Evolutionary conservation across 2,329 filamentous ascomycete species (phyloP), one percentile per base, ranked within the genome.

Genomic region (Monilinia aucupariae): DNA sequence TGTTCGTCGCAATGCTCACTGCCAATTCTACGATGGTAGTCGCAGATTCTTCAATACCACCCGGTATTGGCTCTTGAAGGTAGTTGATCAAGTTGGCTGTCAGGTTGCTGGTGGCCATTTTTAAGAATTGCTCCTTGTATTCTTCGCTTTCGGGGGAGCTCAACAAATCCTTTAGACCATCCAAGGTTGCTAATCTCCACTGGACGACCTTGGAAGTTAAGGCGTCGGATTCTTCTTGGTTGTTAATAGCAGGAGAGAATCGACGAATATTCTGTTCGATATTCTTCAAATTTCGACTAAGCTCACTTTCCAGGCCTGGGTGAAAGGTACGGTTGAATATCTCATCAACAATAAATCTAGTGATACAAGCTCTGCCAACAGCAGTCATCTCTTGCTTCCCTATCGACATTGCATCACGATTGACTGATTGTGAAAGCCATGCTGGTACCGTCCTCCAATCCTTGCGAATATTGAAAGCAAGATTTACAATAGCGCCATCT

Each of bases 381-480:
- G 92, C 92, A 8, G 92, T 97, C 94, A 99, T 99, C 76, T 99
- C 94, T 75, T 97, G 92, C 73, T 92, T 96, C 65, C 92, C 94
- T 12, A 88, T 91, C 70, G 87, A 85, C 61, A 96, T 81, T 0
- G 92, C 93, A 71, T 96, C 92, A 59, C 88, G 82, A 74, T 93
- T 97, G 68, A 96, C 90, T 61, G 86, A 90, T 30, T 82, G 82
- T 61, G 86, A 83, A 51, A 99, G 80, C 91, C 92, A 97, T 7
- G 80, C 74, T 0, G 94, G 94, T 61, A 97, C 81, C 41, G 81
- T 80, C 66, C 85, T 85, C 94, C 94, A 99, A 73, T 96, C 89
- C 76, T 97, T 97, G 67, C 94, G 89, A 67, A 97, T 96, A 69
- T 94, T 93, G 79, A 97, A 99, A 0, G 94, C 88, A 12, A 99